phyloP scores from a whole-genome alignment of 768 basidiomycete genomes.

The Boletellus ananiceps region DNA sequence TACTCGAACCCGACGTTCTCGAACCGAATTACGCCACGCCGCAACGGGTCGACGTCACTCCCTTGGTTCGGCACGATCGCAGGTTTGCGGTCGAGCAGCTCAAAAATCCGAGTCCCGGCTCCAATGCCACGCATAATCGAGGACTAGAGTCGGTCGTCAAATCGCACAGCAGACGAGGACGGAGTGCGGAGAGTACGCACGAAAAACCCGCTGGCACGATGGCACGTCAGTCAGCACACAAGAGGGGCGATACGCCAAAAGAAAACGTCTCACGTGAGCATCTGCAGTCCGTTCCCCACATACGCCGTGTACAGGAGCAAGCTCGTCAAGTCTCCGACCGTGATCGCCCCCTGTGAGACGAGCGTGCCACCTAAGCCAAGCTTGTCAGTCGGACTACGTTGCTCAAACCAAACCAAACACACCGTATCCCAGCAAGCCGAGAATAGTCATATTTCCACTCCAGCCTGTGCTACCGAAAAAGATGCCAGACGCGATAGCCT shows the following conservation, averaged over 20 bases:
- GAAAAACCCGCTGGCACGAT: conserved; percentile 33
- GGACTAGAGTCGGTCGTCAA: conserved; percentile 42
- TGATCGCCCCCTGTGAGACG: conserved; percentile 82
- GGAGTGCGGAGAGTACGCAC: conserved; percentile 24
- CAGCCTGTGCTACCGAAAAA: conserved; percentile 92
- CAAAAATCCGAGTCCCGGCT: conserved; percentile 90
- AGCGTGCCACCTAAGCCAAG: conserved; percentile 71
- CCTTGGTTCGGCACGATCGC: conserved; percentile 67
- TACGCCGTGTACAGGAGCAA: conserved; percentile 88
- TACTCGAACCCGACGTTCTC: conserved; percentile 87
- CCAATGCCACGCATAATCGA: conserved; percentile 97
- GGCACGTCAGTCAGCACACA: not conserved
- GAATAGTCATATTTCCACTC: conserved; percentile 89
- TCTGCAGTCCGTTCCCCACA: conserved; percentile 74
- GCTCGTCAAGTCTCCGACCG: conserved; percentile 89
- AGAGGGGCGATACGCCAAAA: not conserved
- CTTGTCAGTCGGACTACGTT: not conserved
- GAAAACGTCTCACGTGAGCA: conserved; percentile 57
- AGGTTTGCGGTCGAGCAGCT: conserved; percentile 78
- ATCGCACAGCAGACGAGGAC: not conserved
- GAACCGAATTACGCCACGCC: conserved; percentile 72
- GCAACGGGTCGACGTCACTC: conserved; percentile 45
- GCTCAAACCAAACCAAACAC: conserved; percentile 15
- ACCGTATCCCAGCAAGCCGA: conserved; percentile 92
- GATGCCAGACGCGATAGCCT: conserved; percentile 85